Conservation (phyloP, 2,329 filamentous ascomycete species). For the Hypoxylon sp. region DNA sequence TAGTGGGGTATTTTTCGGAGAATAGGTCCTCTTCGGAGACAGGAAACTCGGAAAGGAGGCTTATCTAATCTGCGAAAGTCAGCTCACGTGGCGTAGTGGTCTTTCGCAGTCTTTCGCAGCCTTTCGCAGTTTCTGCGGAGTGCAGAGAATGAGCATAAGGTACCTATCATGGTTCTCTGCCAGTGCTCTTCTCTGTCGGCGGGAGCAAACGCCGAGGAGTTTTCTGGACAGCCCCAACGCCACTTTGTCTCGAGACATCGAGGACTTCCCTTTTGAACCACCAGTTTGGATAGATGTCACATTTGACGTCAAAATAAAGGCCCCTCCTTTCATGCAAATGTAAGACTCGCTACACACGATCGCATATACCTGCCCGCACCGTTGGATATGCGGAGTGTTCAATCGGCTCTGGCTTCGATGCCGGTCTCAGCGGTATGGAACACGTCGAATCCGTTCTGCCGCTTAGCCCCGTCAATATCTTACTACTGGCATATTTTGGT, state of each 20-base stretch:
- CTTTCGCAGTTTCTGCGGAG: conserved; percentile 3
- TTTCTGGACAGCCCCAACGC: not conserved
- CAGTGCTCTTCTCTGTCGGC: not conserved
- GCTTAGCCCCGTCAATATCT: conserved; percentile 40
- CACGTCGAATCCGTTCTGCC: conserved; percentile 29
- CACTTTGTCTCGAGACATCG: not conserved
- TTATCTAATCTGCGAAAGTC: conserved; percentile 33
- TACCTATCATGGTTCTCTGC: conserved; percentile 1
- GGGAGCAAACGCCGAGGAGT: conserved; percentile 19
- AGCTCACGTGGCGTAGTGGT: conserved; percentile 32
- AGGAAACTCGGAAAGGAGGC: conserved; percentile 39
- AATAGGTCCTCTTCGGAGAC: conserved; percentile 37
- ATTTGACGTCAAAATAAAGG: conserved; percentile 36
- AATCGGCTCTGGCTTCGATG: conserved; percentile 15
- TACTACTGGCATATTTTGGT: conserved; percentile 2
- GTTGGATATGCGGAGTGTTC: conserved; percentile 19
- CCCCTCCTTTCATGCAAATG: conserved; percentile 9
- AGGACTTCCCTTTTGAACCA: not conserved
- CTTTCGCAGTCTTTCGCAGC: not conserved
- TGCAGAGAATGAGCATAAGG: not conserved
- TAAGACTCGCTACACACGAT: conserved; percentile 35
- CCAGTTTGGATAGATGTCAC: conserved; percentile 24
- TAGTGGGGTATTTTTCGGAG: conserved; percentile 38
- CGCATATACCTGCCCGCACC: conserved; percentile 42
- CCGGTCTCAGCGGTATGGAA: conserved; percentile 19